These are phyloP conservation scores for Xylogone sp. DNA, from an alignment of 2,329 filamentous ascomycete species.

Conservation along the genomic window DNA sequence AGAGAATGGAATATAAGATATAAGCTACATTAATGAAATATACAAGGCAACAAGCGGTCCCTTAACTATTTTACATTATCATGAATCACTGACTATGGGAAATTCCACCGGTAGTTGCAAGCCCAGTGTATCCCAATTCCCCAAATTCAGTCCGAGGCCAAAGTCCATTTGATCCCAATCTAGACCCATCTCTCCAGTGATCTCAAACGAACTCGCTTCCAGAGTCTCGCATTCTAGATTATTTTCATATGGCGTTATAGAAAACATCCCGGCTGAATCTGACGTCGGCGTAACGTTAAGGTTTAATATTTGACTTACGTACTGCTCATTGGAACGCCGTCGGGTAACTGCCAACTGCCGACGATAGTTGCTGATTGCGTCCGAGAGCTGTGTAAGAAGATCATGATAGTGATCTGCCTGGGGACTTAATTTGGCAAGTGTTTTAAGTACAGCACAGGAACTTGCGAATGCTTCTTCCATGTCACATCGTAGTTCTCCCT, in stretches of 20 bases:
- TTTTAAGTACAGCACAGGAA: conserved; percentile 1
- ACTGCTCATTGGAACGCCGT: background rate
- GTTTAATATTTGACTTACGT: background rate
- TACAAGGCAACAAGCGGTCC: background rate
- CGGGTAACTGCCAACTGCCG: background rate
- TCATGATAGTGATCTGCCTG: conserved; percentile 6
- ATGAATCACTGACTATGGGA: background rate
- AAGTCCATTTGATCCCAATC: background rate
- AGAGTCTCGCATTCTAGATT: background rate
- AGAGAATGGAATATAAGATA: too few species aligned
- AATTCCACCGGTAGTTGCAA: background rate
- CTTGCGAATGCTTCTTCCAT: conserved; percentile 3
- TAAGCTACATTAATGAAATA: background rate
- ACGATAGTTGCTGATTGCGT: conserved; percentile 1
- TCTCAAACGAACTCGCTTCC: background rate
- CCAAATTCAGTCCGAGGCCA: background rate
- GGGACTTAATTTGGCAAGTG: conserved; percentile 2
- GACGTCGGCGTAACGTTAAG: background rate
- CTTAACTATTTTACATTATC: background rate
- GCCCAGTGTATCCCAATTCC: background rate
- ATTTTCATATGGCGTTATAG: background rate
- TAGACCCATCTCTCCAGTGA: background rate
- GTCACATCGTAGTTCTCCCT: conserved; percentile 1
- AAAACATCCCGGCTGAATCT: background rate
- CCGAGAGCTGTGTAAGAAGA: conserved; percentile 4